Evolutionary conservation across 495 filamentous ascomycete species (phyloP).

Genomic region (Podospora australis): DNA sequence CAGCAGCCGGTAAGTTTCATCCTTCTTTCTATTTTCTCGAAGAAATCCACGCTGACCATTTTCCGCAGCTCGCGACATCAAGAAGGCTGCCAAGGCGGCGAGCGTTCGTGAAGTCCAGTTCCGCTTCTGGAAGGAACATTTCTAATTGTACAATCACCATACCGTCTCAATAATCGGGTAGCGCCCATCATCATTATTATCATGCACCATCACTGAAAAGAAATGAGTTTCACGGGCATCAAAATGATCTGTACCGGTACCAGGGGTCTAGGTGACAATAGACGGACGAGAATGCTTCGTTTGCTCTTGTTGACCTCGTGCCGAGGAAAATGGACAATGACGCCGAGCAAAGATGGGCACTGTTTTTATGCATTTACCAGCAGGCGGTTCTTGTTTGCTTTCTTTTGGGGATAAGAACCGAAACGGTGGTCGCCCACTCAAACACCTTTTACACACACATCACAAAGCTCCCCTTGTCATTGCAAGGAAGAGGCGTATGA

Average conservation of each 20-base stretch:
- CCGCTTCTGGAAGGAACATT: slow-evolving; percentile 99
- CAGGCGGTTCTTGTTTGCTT: too few relatives aligned
- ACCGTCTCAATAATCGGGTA: too few relatives aligned
- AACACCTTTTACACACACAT: too few relatives aligned
- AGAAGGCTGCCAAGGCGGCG: slow-evolving; percentile 64
- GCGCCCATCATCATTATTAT: not conserved
- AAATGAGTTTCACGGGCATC: too few relatives aligned
- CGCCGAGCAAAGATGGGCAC: too few relatives aligned
- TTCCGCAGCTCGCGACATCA: slow-evolving; percentile 72
- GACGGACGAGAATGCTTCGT: too few relatives aligned
- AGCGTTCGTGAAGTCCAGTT: slow-evolving; percentile 76
- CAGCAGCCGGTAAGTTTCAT: slow-evolving; percentile 40
- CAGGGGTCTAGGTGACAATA: not conserved
- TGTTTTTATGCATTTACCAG: too few relatives aligned
- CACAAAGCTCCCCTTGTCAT: too few relatives aligned
- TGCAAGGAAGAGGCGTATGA: too few relatives aligned
- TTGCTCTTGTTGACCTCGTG: not conserved
- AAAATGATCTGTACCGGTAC: too few relatives aligned
- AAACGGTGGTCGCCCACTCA: too few relatives aligned
- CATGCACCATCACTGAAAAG: not conserved
- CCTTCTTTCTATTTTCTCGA: not conserved
- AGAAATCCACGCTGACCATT: slow-evolving; percentile 21
- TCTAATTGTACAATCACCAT: slow-evolving; percentile 35
- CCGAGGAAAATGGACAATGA: not conserved
- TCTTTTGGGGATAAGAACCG: too few relatives aligned